Evolutionary conservation across 1,284 basidiomycete genomes (phyloP).

Genomic region (Papiliotrema nemorosa): DNA sequence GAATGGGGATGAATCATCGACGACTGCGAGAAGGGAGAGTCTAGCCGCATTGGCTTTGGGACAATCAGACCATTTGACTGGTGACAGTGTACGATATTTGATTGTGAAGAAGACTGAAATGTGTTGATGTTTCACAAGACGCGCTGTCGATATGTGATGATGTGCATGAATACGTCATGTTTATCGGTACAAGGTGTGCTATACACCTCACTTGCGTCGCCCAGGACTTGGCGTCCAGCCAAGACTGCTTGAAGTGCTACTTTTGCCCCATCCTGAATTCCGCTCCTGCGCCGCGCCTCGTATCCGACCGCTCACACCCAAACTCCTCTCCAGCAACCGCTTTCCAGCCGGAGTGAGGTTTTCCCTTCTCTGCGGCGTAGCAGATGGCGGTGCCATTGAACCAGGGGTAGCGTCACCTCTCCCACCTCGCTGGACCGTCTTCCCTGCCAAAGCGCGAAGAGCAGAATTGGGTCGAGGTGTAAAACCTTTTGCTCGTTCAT

Average conservation of each 20-base stretch:
- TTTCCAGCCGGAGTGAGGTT: conserved; percentile 76
- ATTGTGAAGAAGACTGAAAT: no score
- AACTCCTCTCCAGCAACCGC: conserved; percentile 65
- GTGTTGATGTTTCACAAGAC: no score
- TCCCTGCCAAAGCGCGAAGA: conserved; percentile 41
- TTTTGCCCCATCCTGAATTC: conserved; percentile 58
- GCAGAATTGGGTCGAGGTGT: conserved; percentile 57
- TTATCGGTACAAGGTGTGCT: background rate
- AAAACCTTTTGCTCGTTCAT: conserved; percentile 42
- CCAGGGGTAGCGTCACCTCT: conserved; percentile 34
- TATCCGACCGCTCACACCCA: conserved; percentile 44
- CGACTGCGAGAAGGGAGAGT: conserved; percentile 25
- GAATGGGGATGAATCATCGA: conserved; percentile 17
- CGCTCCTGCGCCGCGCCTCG: conserved; percentile 67
- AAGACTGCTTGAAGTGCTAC: conserved; percentile 55
- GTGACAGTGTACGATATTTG: background rate
- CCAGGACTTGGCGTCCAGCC: conserved; percentile 76
- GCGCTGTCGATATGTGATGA: no score
- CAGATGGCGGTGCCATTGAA: conserved; percentile 67
- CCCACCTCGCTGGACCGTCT: conserved; percentile 17
- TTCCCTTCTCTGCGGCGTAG: conserved; percentile 57
- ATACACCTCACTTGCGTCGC: conserved; percentile 13
- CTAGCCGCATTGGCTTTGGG: conserved; percentile 1
- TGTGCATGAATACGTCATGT: no score
- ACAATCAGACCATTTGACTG: no score